Conservation (phyloP, 2,329 filamentous ascomycete species). For the Fusarium scirpi region DNA sequence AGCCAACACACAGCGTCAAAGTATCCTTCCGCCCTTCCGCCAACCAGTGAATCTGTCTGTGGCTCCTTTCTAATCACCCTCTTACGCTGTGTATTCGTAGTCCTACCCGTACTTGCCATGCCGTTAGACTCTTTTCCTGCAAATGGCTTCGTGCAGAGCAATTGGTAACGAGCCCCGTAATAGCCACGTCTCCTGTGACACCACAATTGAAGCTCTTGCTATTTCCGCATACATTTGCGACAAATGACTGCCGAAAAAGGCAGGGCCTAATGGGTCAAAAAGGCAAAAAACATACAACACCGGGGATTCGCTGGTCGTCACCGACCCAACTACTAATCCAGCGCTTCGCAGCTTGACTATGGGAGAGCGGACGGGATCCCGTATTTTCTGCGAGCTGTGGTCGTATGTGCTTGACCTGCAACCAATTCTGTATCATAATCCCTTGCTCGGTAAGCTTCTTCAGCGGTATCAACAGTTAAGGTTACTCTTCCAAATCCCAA, state of each 20-base stretch:
- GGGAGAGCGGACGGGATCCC: conserved; percentile 25
- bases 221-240: neutral
- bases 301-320: conserved; percentile 27
- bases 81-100: too few relatives aligned
- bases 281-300: conserved; percentile 18
- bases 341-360: conserved; percentile 22
- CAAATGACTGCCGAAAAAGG: neutral
- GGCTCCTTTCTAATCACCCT: neutral
- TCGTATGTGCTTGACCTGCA: conserved; percentile 1
- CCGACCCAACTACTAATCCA: conserved; percentile 28
- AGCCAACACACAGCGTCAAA: neutral
- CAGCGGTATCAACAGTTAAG: too few relatives aligned
- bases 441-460: too few relatives aligned
- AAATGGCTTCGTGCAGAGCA: neutral
- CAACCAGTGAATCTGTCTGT: neutral
- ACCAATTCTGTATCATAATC: too few relatives aligned
- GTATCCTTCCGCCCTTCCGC: neutral
- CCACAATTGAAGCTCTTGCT: too few relatives aligned
- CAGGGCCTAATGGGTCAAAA: rapidly evolving
- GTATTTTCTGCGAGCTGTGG: conserved; percentile 20
- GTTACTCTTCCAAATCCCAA: too few relatives aligned
- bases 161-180: too few relatives aligned
- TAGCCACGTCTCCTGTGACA: neutral
- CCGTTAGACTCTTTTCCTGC: neutral
- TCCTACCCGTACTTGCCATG: neutral